These are phyloP conservation scores for Westerdykella ornata DNA, from an alignment of 2,329 filamentous ascomycete species.

Conservation along the genomic window DNA sequence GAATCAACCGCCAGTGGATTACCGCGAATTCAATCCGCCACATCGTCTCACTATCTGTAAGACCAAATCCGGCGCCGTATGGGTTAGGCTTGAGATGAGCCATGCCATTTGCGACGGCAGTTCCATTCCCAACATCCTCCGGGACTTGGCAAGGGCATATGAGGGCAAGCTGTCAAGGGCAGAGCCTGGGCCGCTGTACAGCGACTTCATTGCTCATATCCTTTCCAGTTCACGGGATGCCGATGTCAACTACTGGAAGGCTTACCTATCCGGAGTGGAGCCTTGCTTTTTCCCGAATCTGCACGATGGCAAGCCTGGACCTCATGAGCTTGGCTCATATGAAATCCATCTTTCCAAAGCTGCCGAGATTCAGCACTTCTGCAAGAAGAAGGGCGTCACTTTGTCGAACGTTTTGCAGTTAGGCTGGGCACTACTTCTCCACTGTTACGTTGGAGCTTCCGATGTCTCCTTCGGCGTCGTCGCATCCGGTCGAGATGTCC, in stretches of 20 bases:
- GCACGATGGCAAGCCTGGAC: slow-evolving; percentile 28
- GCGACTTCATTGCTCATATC: slow-evolving; percentile 34
- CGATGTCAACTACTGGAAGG: slow-evolving; percentile 42
- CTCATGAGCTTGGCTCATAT: slow-evolving; percentile 32
- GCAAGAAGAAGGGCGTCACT: slow-evolving; percentile 40
- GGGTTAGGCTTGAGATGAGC: slow-evolving; percentile 46
- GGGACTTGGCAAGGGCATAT: slow-evolving; percentile 44
- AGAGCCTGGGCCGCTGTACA: slow-evolving; percentile 34
- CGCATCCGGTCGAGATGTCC: slow-evolving; percentile 48
- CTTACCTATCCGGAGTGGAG: slow-evolving; percentile 40
- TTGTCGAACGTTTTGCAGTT: slow-evolving; percentile 48
- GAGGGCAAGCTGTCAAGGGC: slow-evolving; percentile 35
- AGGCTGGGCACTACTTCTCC: slow-evolving; percentile 48
- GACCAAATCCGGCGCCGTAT: slow-evolving; percentile 34
- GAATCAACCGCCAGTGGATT: slow-evolving; percentile 20
- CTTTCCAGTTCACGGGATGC: slow-evolving; percentile 22
- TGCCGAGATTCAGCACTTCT: slow-evolving; percentile 28
- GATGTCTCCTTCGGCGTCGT: slow-evolving; percentile 52
- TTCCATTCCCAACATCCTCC: slow-evolving; percentile 45
- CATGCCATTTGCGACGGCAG: slow-evolving; percentile 48
- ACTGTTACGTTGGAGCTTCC: slow-evolving; percentile 42
- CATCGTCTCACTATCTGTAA: slow-evolving; percentile 44
- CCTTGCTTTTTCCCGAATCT: slow-evolving; percentile 44
- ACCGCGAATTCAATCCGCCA: slow-evolving; percentile 33
- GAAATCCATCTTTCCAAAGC: slow-evolving; percentile 37